Percentiles rank a stretch among this genome's conserved stretches.
Evolutionary conservation across 2,329 filamentous ascomycete species (phyloP).

Genomic region (Westerdykella sp.): DNA sequence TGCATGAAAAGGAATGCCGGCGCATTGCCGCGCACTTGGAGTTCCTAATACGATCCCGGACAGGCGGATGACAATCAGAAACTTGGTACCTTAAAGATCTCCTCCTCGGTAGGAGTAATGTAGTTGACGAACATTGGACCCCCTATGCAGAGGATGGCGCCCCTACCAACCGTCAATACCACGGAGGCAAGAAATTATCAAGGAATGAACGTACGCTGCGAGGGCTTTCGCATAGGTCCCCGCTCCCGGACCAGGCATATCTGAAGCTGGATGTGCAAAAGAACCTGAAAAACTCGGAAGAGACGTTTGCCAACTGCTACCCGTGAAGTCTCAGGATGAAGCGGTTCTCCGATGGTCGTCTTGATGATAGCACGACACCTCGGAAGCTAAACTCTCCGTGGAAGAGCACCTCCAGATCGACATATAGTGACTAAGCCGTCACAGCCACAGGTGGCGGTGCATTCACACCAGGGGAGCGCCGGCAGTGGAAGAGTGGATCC

Average conservation of each 20-base stretch:
- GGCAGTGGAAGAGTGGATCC: too few species aligned
- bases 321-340: too few species aligned
- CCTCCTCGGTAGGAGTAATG: constrained; percentile 78
- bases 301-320: constrained; percentile 20
- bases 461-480: too few species aligned
- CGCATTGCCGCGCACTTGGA: constrained; percentile 10
- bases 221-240: constrained; percentile 31
- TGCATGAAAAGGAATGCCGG: constrained; percentile 1
- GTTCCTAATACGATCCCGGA: constrained; percentile 1
- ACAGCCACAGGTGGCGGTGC: too few species aligned
- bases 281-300: not conserved
- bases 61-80: constrained; percentile 15
- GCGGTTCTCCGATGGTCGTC: too few species aligned
- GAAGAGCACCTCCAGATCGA: too few species aligned
- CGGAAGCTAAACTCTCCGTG: too few species aligned
- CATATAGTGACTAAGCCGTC: too few species aligned
- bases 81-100: constrained; percentile 67
- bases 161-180: constrained; percentile 48
- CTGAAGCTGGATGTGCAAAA: too few species aligned
- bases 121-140: constrained; percentile 80
- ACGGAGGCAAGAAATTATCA: constrained; percentile 2
- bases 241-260: constrained; percentile 10
- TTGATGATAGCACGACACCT: too few species aligned
- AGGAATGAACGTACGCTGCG: constrained; percentile 19
- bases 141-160: constrained; percentile 65